Conservation (phyloP, 306 rosid species). For the Vicia faba region DNA sequence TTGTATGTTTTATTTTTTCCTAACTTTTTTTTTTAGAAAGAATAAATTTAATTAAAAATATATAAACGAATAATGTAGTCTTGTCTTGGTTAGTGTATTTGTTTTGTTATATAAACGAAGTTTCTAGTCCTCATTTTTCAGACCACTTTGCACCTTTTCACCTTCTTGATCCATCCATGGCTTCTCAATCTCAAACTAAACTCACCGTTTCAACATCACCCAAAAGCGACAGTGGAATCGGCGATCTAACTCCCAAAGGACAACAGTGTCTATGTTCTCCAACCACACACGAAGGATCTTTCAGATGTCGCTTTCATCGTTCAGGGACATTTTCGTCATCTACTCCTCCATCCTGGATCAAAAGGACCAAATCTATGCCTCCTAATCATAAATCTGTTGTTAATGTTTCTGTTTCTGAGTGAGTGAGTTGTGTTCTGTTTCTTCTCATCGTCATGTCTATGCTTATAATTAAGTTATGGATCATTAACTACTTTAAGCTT, state of each 20-base stretch:
- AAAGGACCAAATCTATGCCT: constrained; percentile 65
- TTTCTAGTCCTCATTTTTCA: not conserved
- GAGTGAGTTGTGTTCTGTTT: not conserved
- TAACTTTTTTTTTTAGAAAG: too few relatives aligned
- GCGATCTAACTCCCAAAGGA: constrained; percentile 53
- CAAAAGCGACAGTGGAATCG: constrained; percentile 36
- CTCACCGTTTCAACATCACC: constrained; percentile 55
- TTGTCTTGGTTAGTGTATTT: not conserved
- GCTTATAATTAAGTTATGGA: not conserved
- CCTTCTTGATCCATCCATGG: constrained; percentile 54
- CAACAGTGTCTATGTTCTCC: constrained; percentile 93
- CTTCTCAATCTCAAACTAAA: constrained; percentile 44
- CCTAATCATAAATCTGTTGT: constrained; percentile 37
- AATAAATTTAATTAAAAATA: too few relatives aligned
- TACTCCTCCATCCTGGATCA: constrained; percentile 58
- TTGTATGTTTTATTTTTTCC: too few relatives aligned
- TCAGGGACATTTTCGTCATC: constrained; percentile 55
- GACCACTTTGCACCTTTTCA: not conserved
- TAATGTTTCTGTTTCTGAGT: constrained; percentile 32
- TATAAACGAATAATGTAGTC: not conserved
- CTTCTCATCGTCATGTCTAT: not conserved
- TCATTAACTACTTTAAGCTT: constrained; percentile 3
- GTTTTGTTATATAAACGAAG: constrained; percentile 14
- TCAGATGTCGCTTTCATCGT: constrained; percentile 85
- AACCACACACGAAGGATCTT: constrained; percentile 87